Conservation (phyloP, 2,329 filamentous ascomycete species). For the Endoconidiophora laricicola region DNA sequence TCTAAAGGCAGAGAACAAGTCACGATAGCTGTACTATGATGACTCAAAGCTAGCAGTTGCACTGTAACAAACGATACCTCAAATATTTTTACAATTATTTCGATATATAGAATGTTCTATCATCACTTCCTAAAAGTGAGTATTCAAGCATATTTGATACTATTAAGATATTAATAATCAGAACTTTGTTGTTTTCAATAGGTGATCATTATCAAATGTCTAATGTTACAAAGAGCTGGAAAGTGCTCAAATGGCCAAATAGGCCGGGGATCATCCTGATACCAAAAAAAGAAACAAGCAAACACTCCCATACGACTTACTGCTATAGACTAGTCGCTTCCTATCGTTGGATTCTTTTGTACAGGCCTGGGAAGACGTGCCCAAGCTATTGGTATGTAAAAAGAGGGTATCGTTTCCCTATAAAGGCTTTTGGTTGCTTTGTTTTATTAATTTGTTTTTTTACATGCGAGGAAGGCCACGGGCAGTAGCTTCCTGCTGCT, state of each 20-base stretch:
- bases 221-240: constrained; percentile 12
- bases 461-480: constrained; percentile 11
- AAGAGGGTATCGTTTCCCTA: no score
- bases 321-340: no score
- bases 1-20: constrained; percentile 17
- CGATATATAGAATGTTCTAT: neutral
- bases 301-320: neutral
- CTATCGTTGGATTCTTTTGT: neutral
- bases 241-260: neutral
- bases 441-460: neutral
- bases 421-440: neutral
- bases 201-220: constrained; percentile 2
- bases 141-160: no score
- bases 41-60: neutral
- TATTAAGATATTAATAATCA: no score
- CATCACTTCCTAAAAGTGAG: no score
- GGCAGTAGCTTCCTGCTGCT: constrained; percentile 44
- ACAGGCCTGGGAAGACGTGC: neutral
- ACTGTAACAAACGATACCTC: neutral
- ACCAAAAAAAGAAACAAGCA: neutral
- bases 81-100: neutral
- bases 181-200: no score
- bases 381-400: no score
- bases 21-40: neutral
- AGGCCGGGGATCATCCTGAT: neutral